Evolutionary conservation across 140 eudicot genomes (phyloP).

Genomic region (Ambrosia hybrid): DNA sequence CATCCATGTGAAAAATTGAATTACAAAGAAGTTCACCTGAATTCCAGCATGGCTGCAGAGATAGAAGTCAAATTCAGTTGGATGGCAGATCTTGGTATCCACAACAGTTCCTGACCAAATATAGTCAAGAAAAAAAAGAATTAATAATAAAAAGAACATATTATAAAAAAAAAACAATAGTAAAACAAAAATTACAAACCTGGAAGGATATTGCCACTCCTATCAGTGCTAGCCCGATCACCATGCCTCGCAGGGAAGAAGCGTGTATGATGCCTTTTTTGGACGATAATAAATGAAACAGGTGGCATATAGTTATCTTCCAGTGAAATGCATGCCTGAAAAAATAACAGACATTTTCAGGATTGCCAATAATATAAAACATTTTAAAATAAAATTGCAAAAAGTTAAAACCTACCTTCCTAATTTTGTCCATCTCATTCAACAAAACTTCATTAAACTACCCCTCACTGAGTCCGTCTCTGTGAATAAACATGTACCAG

Average conservation of each 20-base stretch:
- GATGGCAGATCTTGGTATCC: constrained; percentile 66
- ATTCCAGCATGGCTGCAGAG: constrained; percentile 80
- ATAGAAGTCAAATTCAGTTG: constrained; percentile 71
- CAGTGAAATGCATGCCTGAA: constrained; percentile 65
- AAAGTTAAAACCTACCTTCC: constrained; percentile 39
- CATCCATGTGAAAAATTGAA: not conserved
- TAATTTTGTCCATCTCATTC: constrained; percentile 62
- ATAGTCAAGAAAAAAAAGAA: not conserved
- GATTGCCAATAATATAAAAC: not conserved
- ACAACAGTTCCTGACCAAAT: constrained; percentile 58
- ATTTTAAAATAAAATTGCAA: not conserved
- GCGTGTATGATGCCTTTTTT: constrained; percentile 84
- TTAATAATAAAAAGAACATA: not conserved
- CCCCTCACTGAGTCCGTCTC: constrained; percentile 90
- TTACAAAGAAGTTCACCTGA: constrained; percentile 39
- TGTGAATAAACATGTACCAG: constrained; percentile 19
- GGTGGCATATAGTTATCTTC: constrained; percentile 53
- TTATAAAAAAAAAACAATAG: not conserved
- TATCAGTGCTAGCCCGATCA: constrained; percentile 43
- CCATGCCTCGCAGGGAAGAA: constrained; percentile 49
- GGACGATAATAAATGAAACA: constrained; percentile 71
- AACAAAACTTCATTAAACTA: constrained; percentile 67
- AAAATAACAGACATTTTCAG: not conserved
- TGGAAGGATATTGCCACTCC: constrained; percentile 74
- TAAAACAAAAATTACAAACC: constrained; percentile 35